phyloP scores from a whole-genome alignment of 257 asterid species.

The Jaltomata sinuosa region DNA sequence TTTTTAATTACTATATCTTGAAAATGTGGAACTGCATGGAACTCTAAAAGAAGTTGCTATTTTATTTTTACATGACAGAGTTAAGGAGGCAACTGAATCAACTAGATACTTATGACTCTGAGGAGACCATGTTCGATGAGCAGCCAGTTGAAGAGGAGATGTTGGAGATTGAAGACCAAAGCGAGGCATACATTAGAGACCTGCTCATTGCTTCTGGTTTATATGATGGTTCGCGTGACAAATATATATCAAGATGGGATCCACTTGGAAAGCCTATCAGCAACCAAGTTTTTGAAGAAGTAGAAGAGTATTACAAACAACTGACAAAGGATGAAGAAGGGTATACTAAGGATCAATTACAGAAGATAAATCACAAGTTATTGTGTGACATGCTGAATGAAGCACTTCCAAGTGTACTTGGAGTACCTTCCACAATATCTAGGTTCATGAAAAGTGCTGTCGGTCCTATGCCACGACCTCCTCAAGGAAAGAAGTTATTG shows the following conservation, averaged over 20 bases:
- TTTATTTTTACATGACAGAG: conserved; percentile 28
- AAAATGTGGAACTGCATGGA: neutral
- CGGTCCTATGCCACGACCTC: conserved; percentile 36
- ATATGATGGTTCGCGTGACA: conserved; percentile 51
- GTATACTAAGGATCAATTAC: conserved; percentile 29
- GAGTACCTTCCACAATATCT: conserved; percentile 36
- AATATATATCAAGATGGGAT: conserved; percentile 67
- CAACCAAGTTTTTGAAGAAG: conserved; percentile 65
- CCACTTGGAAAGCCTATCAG: conserved; percentile 72
- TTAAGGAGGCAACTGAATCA: conserved; percentile 68
- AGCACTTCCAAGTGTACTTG: conserved; percentile 58
- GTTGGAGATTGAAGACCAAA: conserved; percentile 50
- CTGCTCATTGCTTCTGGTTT: conserved; percentile 79
- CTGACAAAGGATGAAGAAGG: conserved; percentile 27
- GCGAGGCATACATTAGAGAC: conserved; percentile 72
- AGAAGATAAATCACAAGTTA: conserved; percentile 41
- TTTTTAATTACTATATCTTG: neutral
- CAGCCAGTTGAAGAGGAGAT: conserved; percentile 41
- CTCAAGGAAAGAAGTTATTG: conserved; percentile 55
- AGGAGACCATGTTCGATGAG: conserved; percentile 39
- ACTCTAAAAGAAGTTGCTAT: neutral
- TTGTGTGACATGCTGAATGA: conserved; percentile 72
- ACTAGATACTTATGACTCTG: conserved; percentile 42
- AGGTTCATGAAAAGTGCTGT: conserved; percentile 37
- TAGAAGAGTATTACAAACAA: conserved; percentile 46